Evolutionary conservation across 768 basidiomycete genomes (phyloP).

Genomic region (Boletus patriciae): DNA sequence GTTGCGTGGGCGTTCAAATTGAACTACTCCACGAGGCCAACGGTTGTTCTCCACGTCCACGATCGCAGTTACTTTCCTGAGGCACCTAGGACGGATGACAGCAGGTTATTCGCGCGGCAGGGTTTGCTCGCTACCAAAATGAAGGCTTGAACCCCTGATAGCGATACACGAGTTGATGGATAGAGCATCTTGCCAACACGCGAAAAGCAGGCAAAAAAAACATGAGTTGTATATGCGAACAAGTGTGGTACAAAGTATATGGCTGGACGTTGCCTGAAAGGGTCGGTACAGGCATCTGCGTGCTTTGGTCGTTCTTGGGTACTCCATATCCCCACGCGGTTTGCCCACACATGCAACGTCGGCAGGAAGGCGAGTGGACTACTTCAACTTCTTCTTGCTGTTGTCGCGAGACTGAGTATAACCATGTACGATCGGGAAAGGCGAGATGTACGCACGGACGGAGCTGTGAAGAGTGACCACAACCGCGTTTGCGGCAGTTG

Average conservation of each 20-base stretch:
- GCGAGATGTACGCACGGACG: conserved; percentile 64
- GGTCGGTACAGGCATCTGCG: not conserved
- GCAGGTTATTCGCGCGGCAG: not conserved
- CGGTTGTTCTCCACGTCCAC: not conserved
- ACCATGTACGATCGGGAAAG: not conserved
- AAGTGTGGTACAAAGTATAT: conserved; percentile 24
- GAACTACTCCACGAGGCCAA: not conserved
- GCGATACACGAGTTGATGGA: no score
- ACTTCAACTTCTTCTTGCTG: conserved; percentile 97
- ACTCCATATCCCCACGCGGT: conserved; percentile 11
- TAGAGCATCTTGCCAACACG: not conserved
- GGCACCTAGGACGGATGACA: not conserved
- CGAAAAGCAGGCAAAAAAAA: not conserved
- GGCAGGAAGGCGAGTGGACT: conserved; percentile 37
- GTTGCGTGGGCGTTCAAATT: no score
- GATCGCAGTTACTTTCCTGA: not conserved
- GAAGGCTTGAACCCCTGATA: not conserved
- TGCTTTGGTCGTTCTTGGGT: conserved; percentile 10
- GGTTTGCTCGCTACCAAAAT: not conserved
- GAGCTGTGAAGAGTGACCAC: conserved; percentile 89
- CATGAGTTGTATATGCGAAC: conserved; percentile 21
- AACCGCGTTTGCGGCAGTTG: conserved; percentile 96
- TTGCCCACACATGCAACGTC: conserved; percentile 1
- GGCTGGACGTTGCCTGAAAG: conserved; percentile 1
- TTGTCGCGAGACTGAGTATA: not conserved